These are phyloP conservation scores for Sphagnum fallax DNA, from an alignment of 228 moss, liverwort and hornwort genomes.

Conservation along the genomic window DNA sequence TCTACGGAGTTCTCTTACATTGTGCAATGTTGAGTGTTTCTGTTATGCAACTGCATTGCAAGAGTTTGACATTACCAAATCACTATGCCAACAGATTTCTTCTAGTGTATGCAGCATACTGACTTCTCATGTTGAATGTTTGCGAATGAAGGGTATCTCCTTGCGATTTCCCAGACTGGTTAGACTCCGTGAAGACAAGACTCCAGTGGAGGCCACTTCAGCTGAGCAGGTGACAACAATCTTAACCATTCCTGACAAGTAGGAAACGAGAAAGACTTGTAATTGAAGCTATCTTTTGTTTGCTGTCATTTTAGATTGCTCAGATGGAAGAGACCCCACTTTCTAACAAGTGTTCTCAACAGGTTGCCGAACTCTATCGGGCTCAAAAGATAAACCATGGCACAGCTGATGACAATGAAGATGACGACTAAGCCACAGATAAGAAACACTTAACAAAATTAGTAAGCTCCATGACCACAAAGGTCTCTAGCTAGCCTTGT, in stretches of 20 bases:
- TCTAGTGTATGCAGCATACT: too few species aligned
- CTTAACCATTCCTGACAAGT: not conserved
- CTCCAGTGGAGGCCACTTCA: conserved; percentile 82
- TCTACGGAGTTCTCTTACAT: too few species aligned
- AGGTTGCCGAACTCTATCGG: conserved; percentile 94
- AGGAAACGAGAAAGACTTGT: not conserved
- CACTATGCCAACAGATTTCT: too few species aligned
- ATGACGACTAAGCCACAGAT: conserved; percentile 17
- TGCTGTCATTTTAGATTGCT: not conserved
- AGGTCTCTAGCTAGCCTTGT: too few species aligned
- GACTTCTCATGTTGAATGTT: too few species aligned
- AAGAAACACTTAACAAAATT: too few species aligned
- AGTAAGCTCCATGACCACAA: too few species aligned
- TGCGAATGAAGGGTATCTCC: conserved; percentile 69
- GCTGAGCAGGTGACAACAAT: conserved; percentile 55
- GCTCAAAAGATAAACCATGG: conserved; percentile 84
- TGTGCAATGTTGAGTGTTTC: too few species aligned
- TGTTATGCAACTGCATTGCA: too few species aligned
- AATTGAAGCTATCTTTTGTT: not conserved
- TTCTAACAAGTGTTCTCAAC: not conserved
- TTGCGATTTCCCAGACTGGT: conserved; percentile 87
- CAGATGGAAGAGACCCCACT: conserved; percentile 1
- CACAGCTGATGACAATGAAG: conserved; percentile 55
- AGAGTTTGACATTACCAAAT: too few species aligned
- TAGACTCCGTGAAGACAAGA: conserved; percentile 86